A percentile compares a stretch with the other conserved stretches of the same genome.
These are phyloP conservation scores for Flaveria trinervia DNA, from an alignment of 129 eudicot genomes.

Conservation along the genomic window DNA sequence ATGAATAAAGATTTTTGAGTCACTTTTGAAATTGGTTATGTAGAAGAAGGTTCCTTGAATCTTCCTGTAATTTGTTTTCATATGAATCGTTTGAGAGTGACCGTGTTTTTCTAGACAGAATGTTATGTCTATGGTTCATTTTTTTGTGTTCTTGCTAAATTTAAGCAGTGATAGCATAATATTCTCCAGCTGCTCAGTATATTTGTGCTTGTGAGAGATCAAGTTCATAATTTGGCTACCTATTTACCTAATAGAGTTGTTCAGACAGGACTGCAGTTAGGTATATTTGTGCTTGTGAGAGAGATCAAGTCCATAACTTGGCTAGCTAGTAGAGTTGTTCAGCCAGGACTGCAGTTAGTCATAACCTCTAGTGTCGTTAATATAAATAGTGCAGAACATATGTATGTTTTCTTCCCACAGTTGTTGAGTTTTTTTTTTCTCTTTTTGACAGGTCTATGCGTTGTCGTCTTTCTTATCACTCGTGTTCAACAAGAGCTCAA, in stretches of 20 bases:
- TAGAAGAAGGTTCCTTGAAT: not conserved
- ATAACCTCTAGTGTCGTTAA: not conserved
- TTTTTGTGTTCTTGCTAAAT: conserved; percentile 1
- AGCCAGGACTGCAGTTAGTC: too few species aligned
- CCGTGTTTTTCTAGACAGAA: not conserved
- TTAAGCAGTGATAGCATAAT: not conserved
- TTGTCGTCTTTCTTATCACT: conserved; percentile 85
- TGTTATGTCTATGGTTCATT: not conserved
- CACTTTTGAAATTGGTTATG: not conserved
- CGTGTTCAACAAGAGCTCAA: conserved; percentile 52
- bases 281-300: conserved; percentile 8
- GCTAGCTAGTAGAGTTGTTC: not conserved
- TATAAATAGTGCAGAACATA: not conserved
- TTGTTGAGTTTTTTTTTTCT: not conserved
- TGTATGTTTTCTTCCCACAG: not conserved
- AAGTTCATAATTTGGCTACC: conserved; percentile 9
- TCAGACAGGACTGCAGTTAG: too few species aligned
- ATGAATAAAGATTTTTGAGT: conserved; percentile 1
- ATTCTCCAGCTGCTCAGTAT: not conserved
- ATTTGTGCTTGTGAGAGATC: conserved; percentile 11
- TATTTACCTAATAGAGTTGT: too few species aligned
- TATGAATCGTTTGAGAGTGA: not conserved
- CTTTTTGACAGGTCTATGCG: conserved; percentile 64
- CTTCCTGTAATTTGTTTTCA: not conserved
- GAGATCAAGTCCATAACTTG: conserved; percentile 12